Conservation (phyloP, 2,329 filamentous ascomycete genomes). For the Cladosporium sp. region DNA sequence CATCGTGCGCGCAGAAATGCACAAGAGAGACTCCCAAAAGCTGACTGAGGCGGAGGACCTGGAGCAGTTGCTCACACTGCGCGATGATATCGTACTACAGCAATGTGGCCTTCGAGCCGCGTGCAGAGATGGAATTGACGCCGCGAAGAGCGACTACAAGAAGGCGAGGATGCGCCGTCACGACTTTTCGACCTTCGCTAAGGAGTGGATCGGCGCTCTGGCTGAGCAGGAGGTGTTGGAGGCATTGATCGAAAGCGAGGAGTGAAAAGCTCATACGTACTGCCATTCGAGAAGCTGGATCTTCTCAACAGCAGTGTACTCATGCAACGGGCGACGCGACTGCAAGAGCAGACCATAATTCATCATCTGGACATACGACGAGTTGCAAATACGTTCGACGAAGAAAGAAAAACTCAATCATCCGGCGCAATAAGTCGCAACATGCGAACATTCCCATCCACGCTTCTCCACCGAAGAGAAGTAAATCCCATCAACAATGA, state of each 20-base stretch:
- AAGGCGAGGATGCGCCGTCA: slow-evolving; percentile 54
- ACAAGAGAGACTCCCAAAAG: slow-evolving; percentile 20
- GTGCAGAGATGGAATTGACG: slow-evolving; percentile 47
- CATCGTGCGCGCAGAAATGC: slow-evolving; percentile 32
- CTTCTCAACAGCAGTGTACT: not conserved
- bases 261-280: not conserved
- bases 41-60: slow-evolving; percentile 23
- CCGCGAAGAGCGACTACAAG: slow-evolving; percentile 46
- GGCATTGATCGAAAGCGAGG: slow-evolving; percentile 17
- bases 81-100: slow-evolving; percentile 38
- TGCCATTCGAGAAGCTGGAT: not conserved
- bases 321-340: not conserved
- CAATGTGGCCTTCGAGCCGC: slow-evolving; percentile 41
- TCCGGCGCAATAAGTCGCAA: no score
- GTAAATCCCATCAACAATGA: no score
- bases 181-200: slow-evolving; percentile 60
- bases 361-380: no score
- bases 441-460: no score
- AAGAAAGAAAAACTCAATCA: no score
- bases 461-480: no score
- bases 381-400: no score
- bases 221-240: slow-evolving; percentile 60
- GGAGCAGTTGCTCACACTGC: slow-evolving; percentile 33
- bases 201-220: slow-evolving; percentile 64
- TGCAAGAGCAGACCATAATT: no score